phyloP scores from a whole-genome alignment of 1,139 yeast species.

The Kodamaea arcana region DNA sequence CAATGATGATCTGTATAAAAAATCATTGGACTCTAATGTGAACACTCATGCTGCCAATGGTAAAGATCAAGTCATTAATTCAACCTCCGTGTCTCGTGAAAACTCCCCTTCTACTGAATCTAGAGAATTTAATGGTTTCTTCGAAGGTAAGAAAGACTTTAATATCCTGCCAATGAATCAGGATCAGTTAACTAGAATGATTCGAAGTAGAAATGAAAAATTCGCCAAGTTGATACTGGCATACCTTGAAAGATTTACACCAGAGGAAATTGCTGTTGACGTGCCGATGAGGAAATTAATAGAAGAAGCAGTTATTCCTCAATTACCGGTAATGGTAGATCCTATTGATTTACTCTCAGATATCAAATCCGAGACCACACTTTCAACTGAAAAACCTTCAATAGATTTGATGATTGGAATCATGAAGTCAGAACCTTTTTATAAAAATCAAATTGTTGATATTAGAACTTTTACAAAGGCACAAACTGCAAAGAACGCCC shows the following conservation, averaged over 20 bases:
- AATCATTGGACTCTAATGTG: background rate
- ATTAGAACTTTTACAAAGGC: conserved; percentile 23
- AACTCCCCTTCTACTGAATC: background rate
- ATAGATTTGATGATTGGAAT: conserved; percentile 40
- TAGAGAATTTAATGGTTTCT: conserved; percentile 16
- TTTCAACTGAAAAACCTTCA: conserved; percentile 15
- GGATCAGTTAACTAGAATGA: conserved; percentile 50
- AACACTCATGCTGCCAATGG: no score
- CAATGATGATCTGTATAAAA: background rate
- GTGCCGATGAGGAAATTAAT: conserved; percentile 13
- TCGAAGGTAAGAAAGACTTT: conserved; percentile 23
- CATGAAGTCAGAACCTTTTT: conserved; percentile 44
- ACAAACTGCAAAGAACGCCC: conserved; percentile 15
- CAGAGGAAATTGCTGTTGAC: conserved; percentile 14
- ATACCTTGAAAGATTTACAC: conserved; percentile 33
- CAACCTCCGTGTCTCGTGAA: background rate
- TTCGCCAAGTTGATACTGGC: conserved; percentile 43
- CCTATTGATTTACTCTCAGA: conserved; percentile 39
- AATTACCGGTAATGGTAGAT: conserved; percentile 27
- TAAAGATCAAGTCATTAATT: conserved; percentile 2
- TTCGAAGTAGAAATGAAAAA: conserved; percentile 52
- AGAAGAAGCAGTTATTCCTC: conserved; percentile 39
- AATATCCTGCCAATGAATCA: conserved; percentile 23
- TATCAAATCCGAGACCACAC: background rate
- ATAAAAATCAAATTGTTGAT: conserved; percentile 57